phyloP scores from a whole-genome alignment of 148 eudicot genomes.

The Amaranthus hypochondriacus region DNA sequence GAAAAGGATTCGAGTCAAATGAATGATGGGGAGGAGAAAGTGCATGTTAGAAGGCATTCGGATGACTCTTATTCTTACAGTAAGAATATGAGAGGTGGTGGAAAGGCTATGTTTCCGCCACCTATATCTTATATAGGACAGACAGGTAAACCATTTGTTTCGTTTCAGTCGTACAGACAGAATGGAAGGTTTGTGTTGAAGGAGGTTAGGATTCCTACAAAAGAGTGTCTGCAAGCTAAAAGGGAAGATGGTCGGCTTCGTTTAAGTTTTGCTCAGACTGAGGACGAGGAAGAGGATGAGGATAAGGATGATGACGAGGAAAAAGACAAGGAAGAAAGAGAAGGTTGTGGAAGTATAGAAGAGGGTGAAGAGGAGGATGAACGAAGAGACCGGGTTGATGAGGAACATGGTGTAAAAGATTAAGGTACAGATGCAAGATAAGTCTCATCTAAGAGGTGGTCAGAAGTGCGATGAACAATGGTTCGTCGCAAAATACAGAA shows the following conservation, averaged over 20 bases:
- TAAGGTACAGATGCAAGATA: conserved; percentile 3
- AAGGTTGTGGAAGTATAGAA: neutral
- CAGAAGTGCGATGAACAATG: too few relatives aligned
- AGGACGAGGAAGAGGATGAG: conserved; percentile 34
- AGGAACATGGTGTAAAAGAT: neutral
- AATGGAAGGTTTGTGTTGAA: conserved; percentile 72
- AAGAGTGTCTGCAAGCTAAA: conserved; percentile 57
- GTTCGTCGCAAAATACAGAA: too few relatives aligned
- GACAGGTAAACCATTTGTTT: conserved; percentile 63
- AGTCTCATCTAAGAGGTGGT: neutral
- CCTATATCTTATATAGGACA: conserved; percentile 76
- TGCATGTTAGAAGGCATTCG: conserved; percentile 13
- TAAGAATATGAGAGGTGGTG: conserved; percentile 34
- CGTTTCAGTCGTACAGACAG: conserved; percentile 54
- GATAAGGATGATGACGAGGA: neutral
- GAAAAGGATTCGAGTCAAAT: conserved; percentile 10
- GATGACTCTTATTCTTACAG: conserved; percentile 20
- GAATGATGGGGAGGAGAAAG: conserved; percentile 16
- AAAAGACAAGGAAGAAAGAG: neutral
- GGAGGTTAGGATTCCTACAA: conserved; percentile 55
- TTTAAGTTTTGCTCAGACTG: conserved; percentile 44
- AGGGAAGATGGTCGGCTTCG: conserved; percentile 77
- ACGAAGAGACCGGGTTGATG: neutral
- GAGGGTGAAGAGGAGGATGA: conserved; percentile 29
- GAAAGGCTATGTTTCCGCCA: conserved; percentile 51